These are phyloP conservation scores for Davidsoniella australis DNA, from an alignment of 2,329 filamentous ascomycete genomes.

Conservation along the genomic window DNA sequence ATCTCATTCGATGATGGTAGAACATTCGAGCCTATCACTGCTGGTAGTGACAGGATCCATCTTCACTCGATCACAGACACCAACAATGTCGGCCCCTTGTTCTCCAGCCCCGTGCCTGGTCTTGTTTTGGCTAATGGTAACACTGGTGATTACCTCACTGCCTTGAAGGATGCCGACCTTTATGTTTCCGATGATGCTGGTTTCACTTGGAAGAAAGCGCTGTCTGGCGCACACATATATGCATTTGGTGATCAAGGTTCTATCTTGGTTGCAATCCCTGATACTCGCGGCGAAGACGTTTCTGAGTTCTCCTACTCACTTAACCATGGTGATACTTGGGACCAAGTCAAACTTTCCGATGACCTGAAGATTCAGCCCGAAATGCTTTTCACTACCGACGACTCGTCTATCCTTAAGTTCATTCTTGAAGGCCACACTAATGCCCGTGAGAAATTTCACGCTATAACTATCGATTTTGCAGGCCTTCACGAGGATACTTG, in stretches of 20 bases:
- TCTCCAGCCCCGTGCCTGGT: constrained; percentile 84
- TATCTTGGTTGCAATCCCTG: constrained; percentile 65
- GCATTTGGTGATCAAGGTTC: constrained; percentile 91
- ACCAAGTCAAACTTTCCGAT: constrained; percentile 48
- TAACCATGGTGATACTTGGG: constrained; percentile 78
- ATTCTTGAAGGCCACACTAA: constrained; percentile 50
- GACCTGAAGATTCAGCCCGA: constrained; percentile 51
- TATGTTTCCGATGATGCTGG: constrained; percentile 88
- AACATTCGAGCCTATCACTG: constrained; percentile 59
- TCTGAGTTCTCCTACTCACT: constrained; percentile 57
- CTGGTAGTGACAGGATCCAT: constrained; percentile 53
- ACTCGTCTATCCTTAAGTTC: constrained; percentile 87
- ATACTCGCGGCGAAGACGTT: constrained; percentile 46
- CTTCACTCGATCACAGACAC: constrained; percentile 83
- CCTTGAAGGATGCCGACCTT: constrained; percentile 58
- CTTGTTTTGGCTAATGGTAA: constrained; percentile 92
- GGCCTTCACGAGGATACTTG: constrained; percentile 69
- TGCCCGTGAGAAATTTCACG: constrained; percentile 35
- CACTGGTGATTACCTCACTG: constrained; percentile 54
- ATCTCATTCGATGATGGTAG: constrained; percentile 95
- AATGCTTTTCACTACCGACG: constrained; percentile 71
- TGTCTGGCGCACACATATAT: constrained; percentile 78
- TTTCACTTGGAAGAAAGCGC: constrained; percentile 58
- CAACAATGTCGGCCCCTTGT: constrained; percentile 68
- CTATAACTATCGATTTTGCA: constrained; percentile 70